Base-by-base conservation (phyloP, 176 grass and related monocot species). In the Stipa capillata region DNA sequence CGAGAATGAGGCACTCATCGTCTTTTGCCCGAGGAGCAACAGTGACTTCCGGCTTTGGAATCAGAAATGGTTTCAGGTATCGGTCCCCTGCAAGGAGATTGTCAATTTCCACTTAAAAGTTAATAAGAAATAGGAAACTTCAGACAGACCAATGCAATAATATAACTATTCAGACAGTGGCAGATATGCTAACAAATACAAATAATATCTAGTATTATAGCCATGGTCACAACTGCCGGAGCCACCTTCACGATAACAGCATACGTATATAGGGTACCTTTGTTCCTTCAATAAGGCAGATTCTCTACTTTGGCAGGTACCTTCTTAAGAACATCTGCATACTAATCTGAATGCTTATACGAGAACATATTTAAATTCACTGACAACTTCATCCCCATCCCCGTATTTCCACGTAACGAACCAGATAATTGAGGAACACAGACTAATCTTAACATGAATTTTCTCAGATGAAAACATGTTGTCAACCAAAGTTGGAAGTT, bases 1-100 rank as follows among this genome's bases (percentile, higher is more conserved):
- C 89, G 4, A 92, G 41, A 57, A 92, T 69, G 13, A 92, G 85
- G 44, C 85, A 92, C 35, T 88, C 85, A 39, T 92, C 90, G 5
- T 83, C 86, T 66, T 76, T 92, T 25, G 74, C 52, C 20, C 86
- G 78, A 4, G 86, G 36, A 59, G 83, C 15, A 20, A 92, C 82
- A 17, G 52, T 86, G 10, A 82, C 81, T 74, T 92, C 90, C 50
- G 90, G 90, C 48, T 64, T 81, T 13, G 90, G 74, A 41, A 86
- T 92, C n/a, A 89, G 7, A 54, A 71, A 92, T 33, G 90, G 90
- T 6, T 89, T 89, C 24, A 83, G 45, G 64, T 83, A 80, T 57
- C 61, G 23, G 6, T 92, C 90, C 20, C 90, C 90, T 92, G 83
- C 52, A 89, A 74, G 33, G 55, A 55, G 37, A 84, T 74, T 15